Conservation (phyloP, 345 rosid genomes). For the Salix purpurea region DNA sequence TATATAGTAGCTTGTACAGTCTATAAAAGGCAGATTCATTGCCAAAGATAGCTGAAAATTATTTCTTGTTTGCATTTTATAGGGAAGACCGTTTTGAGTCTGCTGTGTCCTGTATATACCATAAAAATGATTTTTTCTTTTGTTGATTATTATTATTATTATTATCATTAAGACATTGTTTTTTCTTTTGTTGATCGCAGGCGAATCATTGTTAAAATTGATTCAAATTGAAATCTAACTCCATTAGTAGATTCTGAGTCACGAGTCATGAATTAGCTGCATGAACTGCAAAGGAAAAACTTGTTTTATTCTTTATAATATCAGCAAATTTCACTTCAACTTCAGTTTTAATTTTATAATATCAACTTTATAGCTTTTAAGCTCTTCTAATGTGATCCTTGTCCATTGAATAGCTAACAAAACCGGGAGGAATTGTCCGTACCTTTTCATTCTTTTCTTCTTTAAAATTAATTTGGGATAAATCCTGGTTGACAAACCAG, state of each 20-base stretch:
- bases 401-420: neutral
- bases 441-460: too few relatives aligned
- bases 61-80: neutral
- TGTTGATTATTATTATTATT: neutral
- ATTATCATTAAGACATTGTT: neutral
- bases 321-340: neutral
- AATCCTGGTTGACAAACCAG: too few relatives aligned
- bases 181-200: too few relatives aligned
- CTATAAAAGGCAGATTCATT: neutral
- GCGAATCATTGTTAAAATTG: too few relatives aligned
- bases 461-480: too few relatives aligned
- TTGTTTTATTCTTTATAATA: too few relatives aligned
- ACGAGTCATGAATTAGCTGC: too few relatives aligned
- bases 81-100: neutral
- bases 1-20: conserved; percentile 15
- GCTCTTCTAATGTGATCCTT: neutral
- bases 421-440: neutral
- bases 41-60: neutral
- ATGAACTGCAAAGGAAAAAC: too few relatives aligned
- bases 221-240: too few relatives aligned
- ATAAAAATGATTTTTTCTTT: neutral
- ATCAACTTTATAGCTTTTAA: neutral
- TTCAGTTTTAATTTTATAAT: neutral
- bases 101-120: neutral
- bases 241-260: too few relatives aligned